These are phyloP conservation scores for Melampsora americana DNA, from an alignment of 1,284 basidiomycete genomes.

Conservation along the genomic window DNA sequence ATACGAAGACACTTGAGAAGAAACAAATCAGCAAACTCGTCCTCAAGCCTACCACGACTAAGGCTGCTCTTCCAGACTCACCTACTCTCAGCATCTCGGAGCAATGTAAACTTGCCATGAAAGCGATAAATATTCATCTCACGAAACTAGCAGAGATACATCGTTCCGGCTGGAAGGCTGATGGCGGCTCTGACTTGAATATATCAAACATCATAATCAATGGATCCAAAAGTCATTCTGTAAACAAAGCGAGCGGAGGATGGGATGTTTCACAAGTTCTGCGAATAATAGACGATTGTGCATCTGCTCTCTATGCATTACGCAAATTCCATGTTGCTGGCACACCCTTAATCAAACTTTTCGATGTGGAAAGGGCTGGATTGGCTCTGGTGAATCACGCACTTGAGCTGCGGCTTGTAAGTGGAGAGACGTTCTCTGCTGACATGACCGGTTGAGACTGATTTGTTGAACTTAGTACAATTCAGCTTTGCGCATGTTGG, in stretches of 20 bases:
- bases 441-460: not conserved
- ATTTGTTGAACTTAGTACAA: slow-evolving; percentile 25
- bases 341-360: not conserved
- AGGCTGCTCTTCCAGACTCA: not conserved
- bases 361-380: slow-evolving; percentile 39
- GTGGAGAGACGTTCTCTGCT: not conserved
- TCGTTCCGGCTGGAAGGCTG: slow-evolving; percentile 37
- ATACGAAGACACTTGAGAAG: not conserved
- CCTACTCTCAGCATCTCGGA: slow-evolving; percentile 2
- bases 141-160: slow-evolving; percentile 24
- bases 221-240: not conserved
- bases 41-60: not conserved
- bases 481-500: slow-evolving; percentile 38
- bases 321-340: slow-evolving; percentile 15
- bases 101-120: slow-evolving; percentile 29
- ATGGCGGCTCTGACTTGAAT: not conserved
- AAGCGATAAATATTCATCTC: slow-evolving; percentile 27
- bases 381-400: slow-evolving; percentile 40
- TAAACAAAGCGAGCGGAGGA: not conserved
- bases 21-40: not conserved
- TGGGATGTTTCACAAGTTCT: slow-evolving; percentile 15
- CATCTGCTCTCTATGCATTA: slow-evolving; percentile 25
- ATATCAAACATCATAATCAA: not conserved
- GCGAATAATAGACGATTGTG: slow-evolving; percentile 13
- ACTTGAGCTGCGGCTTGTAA: slow-evolving; percentile 34